Evolutionary conservation across 331 rosid genomes (phyloP).

Genomic region (Malus hybrid): DNA sequence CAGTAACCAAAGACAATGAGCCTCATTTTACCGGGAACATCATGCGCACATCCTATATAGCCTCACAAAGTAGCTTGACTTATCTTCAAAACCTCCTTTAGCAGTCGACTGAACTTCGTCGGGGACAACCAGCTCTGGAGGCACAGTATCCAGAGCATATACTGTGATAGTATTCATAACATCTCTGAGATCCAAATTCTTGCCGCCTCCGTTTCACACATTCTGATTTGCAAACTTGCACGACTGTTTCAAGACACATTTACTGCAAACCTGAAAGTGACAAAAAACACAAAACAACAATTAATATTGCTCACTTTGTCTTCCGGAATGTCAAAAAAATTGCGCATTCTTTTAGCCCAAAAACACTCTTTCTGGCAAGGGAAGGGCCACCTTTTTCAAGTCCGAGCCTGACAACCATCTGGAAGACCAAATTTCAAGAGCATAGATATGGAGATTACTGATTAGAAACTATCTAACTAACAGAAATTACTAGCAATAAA

Average conservation of each 20-base stretch:
- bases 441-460: not conserved
- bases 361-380: slow-evolving; percentile 15
- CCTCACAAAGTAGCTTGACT: slow-evolving; percentile 32
- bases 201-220: slow-evolving; percentile 33
- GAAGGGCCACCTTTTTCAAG: slow-evolving; percentile 57
- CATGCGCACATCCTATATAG: not conserved
- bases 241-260: slow-evolving; percentile 42
- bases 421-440: slow-evolving; percentile 20
- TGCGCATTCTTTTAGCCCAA: slow-evolving; percentile 63
- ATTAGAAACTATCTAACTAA: not conserved
- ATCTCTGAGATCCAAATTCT: slow-evolving; percentile 31
- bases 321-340: slow-evolving; percentile 55
- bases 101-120: slow-evolving; percentile 42
- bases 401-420: slow-evolving; percentile 81
- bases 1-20: not conserved
- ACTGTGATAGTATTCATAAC: slow-evolving; percentile 40
- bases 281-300: not conserved
- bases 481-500: not conserved
- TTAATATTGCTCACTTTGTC: slow-evolving; percentile 21
- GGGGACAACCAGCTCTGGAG: slow-evolving; percentile 43
- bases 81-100: slow-evolving; percentile 53
- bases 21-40: slow-evolving; percentile 1
- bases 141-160: slow-evolving; percentile 45
- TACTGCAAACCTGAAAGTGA: slow-evolving; percentile 57
- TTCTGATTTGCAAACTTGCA: slow-evolving; percentile 56